Conservation (phyloP, 805 yeast species). For the Martiniozyma abietophila region DNA sequence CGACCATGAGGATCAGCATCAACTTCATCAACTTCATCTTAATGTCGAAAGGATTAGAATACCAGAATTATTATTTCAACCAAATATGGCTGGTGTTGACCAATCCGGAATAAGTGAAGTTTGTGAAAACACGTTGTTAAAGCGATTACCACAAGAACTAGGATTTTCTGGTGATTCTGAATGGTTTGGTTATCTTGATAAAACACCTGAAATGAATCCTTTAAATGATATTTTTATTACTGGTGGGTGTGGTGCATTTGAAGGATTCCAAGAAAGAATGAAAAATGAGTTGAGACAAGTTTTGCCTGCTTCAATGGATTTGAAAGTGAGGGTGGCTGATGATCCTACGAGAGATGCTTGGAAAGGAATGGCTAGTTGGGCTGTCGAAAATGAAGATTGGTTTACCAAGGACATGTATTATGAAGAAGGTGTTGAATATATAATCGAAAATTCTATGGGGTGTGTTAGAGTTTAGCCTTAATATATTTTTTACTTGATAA, state of each 20-base stretch:
- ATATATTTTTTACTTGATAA: too few relatives aligned
- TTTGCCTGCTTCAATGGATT: slow-evolving; percentile 57
- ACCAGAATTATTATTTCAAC: slow-evolving; percentile 89
- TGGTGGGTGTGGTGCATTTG: slow-evolving; percentile 72
- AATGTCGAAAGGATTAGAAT: slow-evolving; percentile 87
- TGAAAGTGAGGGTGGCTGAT: slow-evolving; percentile 52
- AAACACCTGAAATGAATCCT: slow-evolving; percentile 29
- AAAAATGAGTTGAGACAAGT: slow-evolving; percentile 56
- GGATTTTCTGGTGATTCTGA: slow-evolving; percentile 42
- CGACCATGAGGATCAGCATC: slow-evolving; percentile 73
- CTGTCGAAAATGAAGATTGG: slow-evolving; percentile 30
- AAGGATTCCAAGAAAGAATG: slow-evolving; percentile 62
- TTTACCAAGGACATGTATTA: slow-evolving; percentile 68
- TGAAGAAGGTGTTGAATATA: slow-evolving; percentile 84
- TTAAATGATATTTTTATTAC: slow-evolving; percentile 68
- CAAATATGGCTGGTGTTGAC: slow-evolving; percentile 88
- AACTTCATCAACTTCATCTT: slow-evolving; percentile 82
- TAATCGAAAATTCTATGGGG: slow-evolving; percentile 79
- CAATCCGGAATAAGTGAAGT: slow-evolving; percentile 90
- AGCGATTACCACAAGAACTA: slow-evolving; percentile 44
- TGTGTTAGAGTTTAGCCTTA: too few relatives aligned
- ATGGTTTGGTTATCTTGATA: slow-evolving; percentile 1
- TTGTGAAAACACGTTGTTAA: slow-evolving; percentile 52
- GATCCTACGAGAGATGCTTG: slow-evolving; percentile 79
- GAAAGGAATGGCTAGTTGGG: slow-evolving; percentile 89